Percentiles rank a stretch among this genome's conserved stretches.
These are phyloP conservation scores for Scalesia atractyloides DNA, from an alignment of 129 eudicot species.

Conservation along the genomic window DNA sequence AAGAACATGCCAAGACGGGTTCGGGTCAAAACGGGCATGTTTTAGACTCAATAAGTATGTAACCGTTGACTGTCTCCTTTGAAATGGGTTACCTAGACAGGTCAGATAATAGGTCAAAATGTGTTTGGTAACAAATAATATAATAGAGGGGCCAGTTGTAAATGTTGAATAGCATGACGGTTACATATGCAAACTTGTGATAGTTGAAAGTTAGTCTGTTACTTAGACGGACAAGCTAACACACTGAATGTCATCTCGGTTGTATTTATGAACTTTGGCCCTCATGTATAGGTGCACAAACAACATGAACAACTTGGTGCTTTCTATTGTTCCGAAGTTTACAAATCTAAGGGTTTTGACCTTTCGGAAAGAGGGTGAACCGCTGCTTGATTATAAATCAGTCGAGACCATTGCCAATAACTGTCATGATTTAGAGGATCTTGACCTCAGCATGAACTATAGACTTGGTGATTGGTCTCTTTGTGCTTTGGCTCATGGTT, in stretches of 20 bases:
- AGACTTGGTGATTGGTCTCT: constrained; percentile 70
- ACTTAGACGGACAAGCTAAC: too few relatives aligned
- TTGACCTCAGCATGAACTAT: constrained; percentile 89
- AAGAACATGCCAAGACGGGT: too few relatives aligned
- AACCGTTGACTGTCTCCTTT: too few relatives aligned
- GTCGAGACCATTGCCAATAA: constrained; percentile 61
- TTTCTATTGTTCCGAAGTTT: constrained; percentile 76
- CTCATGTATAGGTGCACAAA: constrained; percentile 66
- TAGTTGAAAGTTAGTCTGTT: too few relatives aligned
- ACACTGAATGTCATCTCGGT: neutral
- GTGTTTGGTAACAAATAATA: too few relatives aligned
- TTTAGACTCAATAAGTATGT: too few relatives aligned
- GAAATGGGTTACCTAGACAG: too few relatives aligned
- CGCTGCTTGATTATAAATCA: constrained; percentile 77
- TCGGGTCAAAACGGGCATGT: too few relatives aligned
- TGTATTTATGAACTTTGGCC: neutral
- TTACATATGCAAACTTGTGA: too few relatives aligned
- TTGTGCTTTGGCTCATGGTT: constrained; percentile 86
- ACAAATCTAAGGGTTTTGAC: constrained; percentile 63
- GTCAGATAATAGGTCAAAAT: too few relatives aligned
- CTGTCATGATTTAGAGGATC: constrained; percentile 82
- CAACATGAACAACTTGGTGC: constrained; percentile 79
- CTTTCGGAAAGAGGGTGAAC: constrained; percentile 70
- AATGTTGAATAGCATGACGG: too few relatives aligned
- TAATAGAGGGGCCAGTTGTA: too few relatives aligned